phyloP scores from a whole-genome alignment of 805 yeast species.

The Sugiyamaella smithiae region DNA sequence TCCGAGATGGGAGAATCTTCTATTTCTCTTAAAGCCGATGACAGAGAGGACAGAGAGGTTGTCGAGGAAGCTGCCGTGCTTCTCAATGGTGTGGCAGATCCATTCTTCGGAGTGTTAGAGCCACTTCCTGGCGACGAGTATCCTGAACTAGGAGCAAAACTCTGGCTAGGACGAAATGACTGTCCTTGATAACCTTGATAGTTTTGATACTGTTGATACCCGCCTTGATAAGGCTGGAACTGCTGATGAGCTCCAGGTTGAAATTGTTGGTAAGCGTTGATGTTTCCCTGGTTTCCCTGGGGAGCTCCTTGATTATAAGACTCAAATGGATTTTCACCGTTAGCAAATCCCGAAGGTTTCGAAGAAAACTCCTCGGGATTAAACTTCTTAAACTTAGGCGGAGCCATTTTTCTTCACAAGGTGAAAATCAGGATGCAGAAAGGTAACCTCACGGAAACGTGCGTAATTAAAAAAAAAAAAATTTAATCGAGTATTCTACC shows the following conservation, averaged over 20 bases:
- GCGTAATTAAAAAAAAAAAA: not conserved
- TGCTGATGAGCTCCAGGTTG: not conserved
- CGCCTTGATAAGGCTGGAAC: not conserved
- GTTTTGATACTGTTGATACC: not conserved
- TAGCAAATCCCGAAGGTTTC: not conserved
- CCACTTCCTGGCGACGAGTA: slow-evolving; percentile 3
- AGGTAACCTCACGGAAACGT: not conserved
- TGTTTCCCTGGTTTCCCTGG: too few relatives aligned
- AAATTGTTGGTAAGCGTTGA: too few relatives aligned
- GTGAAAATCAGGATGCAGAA: not conserved
- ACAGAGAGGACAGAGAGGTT: slow-evolving; percentile 68
- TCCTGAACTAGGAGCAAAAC: not conserved
- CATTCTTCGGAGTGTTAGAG: slow-evolving; percentile 5
- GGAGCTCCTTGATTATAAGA: not conserved
- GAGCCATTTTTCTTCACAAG: slow-evolving; percentile 1
- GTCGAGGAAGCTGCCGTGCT: slow-evolving; percentile 48
- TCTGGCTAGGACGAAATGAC: not conserved
- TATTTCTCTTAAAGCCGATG: slow-evolving; percentile 67
- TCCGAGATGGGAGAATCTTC: slow-evolving; percentile 65
- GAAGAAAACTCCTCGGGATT: slow-evolving; percentile 1
- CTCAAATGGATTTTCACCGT: not conserved
- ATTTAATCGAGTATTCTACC: not conserved
- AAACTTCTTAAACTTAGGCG: slow-evolving; percentile 1
- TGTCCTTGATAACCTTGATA: not conserved
- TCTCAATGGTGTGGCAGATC: slow-evolving; percentile 27